Percentiles rank a stretch among this genome's conserved stretches.
Evolutionary conservation across 768 basidiomycete genomes (phyloP).

Genomic region (Trametes cinnabarina): DNA sequence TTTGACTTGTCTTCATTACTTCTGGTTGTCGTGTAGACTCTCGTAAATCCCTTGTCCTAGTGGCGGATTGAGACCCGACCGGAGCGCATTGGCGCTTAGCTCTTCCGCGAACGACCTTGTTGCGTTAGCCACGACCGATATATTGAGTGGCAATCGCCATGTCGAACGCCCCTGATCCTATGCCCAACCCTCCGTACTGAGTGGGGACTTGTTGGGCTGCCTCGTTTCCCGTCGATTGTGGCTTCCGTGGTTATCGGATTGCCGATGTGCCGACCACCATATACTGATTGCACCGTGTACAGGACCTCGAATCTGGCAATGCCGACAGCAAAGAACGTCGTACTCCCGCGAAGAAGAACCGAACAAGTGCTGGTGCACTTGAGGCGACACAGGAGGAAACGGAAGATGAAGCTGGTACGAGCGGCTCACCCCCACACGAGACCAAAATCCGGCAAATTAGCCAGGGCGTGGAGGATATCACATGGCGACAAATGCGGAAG

Average conservation of each 20-base stretch:
- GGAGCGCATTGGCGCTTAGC: not conserved
- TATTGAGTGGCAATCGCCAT: not conserved
- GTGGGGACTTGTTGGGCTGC: too few relatives aligned
- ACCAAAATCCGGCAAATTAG: conserved; percentile 78
- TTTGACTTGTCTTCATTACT: not conserved
- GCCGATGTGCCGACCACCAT: conserved; percentile 11
- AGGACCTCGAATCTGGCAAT: conserved; percentile 28
- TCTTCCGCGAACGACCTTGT: not conserved
- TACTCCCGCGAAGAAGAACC: conserved; percentile 76
- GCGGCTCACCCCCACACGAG: conserved; percentile 72
- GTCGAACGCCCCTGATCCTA: not conserved
- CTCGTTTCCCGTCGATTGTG: not conserved
- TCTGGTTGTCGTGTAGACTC: not conserved
- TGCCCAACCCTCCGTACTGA: not conserved
- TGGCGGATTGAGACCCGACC: not conserved
- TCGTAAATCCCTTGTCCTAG: not conserved
- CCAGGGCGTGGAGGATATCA: conserved; percentile 75
- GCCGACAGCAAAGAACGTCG: conserved; percentile 50
- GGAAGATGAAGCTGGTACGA: conserved; percentile 43
- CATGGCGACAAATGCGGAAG: conserved; percentile 56
- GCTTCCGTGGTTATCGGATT: not conserved
- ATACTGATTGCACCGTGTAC: conserved; percentile 14
- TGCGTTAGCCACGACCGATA: too few relatives aligned
- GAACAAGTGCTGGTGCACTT: conserved; percentile 43
- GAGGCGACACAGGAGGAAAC: conserved; percentile 53